These are phyloP conservation scores for Myochromella boudieri DNA, from an alignment of 768 basidiomycete species.

Conservation along the genomic window DNA sequence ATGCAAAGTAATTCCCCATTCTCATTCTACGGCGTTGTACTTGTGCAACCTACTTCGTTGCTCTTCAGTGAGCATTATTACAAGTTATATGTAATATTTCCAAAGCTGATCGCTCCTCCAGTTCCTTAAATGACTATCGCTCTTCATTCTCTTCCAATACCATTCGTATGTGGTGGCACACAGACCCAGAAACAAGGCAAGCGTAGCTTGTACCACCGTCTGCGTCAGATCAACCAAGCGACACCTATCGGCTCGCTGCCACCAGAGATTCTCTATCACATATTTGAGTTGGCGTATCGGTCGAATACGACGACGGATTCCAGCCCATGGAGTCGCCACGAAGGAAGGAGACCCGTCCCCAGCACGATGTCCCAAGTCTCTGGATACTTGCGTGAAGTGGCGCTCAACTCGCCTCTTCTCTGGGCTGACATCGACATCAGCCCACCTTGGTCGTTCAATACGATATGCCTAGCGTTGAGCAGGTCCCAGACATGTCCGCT, in stretches of 20 bases:
- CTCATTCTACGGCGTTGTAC: too few species aligned
- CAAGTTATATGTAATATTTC: too few species aligned
- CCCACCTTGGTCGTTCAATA: conserved; percentile 16
- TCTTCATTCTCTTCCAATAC: not conserved
- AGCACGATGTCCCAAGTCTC: conserved; percentile 18
- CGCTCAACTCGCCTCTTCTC: conserved; percentile 12
- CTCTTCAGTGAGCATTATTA: too few species aligned
- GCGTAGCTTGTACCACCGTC: conserved; percentile 1
- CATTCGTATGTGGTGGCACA: too few species aligned
- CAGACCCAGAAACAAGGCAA: not conserved
- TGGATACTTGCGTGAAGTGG: conserved; percentile 17
- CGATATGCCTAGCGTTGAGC: conserved; percentile 7
- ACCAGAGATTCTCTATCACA: conserved; percentile 14
- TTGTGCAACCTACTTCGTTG: too few species aligned
- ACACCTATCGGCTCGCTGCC: conserved; percentile 14
- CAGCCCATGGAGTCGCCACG: conserved; percentile 4
- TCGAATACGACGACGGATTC: not conserved
- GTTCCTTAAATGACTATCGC: not conserved
- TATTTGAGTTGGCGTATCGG: conserved; percentile 11
- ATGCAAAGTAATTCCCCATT: too few species aligned
- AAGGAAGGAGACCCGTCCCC: conserved; percentile 2
- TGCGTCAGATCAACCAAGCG: conserved; percentile 11
- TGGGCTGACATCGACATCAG: conserved; percentile 18
- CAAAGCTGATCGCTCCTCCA: not conserved
- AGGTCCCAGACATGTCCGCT: conserved; percentile 14